phyloP scores from a whole-genome alignment of 306 rosid species.

The Ceratonia siliqua region DNA sequence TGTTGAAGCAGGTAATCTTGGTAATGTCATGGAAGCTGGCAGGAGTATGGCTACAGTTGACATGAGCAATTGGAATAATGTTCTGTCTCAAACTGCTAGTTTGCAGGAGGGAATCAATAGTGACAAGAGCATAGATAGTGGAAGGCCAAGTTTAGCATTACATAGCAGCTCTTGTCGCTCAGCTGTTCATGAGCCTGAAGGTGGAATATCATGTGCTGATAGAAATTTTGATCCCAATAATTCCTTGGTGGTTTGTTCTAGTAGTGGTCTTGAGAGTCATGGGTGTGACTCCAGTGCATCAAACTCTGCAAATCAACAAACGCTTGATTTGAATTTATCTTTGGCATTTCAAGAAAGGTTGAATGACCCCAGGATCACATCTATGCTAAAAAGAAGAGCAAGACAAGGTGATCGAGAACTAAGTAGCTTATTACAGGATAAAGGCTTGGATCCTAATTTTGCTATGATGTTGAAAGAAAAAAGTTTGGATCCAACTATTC shows the following conservation, averaged over 20 bases:
- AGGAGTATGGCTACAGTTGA: conserved; percentile 66
- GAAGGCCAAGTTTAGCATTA: conserved; percentile 93
- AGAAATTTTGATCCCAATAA: conserved; percentile 68
- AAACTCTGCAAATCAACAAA: conserved; percentile 87
- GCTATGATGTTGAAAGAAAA: conserved; percentile 99
- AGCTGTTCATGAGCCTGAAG: conserved; percentile 82
- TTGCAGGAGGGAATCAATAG: conserved; percentile 89
- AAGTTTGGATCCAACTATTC: conserved; percentile 95
- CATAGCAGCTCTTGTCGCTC: conserved; percentile 96
- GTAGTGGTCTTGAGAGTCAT: conserved; percentile 93
- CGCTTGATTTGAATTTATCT: conserved; percentile 83
- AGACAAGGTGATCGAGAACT: conserved; percentile 87
- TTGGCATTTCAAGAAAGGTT: conserved; percentile 95
- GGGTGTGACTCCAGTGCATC: conserved; percentile 92
- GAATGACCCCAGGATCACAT: conserved; percentile 94
- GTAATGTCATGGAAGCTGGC: conserved; percentile 70
- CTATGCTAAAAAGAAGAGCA: conserved; percentile 74
- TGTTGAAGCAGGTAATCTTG: conserved; percentile 84
- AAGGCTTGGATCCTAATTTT: conserved; percentile 99
- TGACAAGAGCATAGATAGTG: conserved; percentile 97
- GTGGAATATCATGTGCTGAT: conserved; percentile 60
- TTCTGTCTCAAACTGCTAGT: conserved; percentile 62
- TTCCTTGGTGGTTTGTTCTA: conserved; percentile 77
- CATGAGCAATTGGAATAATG: conserved; percentile 77
- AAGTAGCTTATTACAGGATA: conserved; percentile 82